A percentile compares a stretch with the other conserved stretches of the same genome.
Conservation (phyloP, 2,329 filamentous ascomycete species). For the Trichoderma afroharzianum region DNA sequence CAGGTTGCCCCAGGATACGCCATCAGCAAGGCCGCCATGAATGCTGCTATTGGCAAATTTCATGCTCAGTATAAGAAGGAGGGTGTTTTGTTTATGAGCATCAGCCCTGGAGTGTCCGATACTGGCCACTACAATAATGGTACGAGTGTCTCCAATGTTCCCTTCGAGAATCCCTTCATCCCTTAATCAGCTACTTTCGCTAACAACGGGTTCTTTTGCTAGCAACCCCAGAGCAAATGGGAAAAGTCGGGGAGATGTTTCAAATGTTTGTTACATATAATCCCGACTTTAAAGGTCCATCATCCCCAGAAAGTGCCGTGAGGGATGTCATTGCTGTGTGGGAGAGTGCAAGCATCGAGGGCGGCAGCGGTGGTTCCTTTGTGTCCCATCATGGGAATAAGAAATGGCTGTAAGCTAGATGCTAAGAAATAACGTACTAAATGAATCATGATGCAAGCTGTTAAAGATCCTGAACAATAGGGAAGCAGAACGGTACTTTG, state of each 20-base stretch:
- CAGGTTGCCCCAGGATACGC: not conserved
- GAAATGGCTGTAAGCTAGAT: not conserved
- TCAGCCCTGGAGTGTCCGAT: not conserved
- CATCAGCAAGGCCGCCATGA: slow-evolving; percentile 4
- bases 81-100: not conserved
- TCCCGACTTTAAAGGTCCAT: not conserved
- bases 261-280: not conserved
- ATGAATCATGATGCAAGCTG: not conserved
- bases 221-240: not conserved
- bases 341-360: not conserved
- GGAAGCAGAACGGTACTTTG: not conserved
- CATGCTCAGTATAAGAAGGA: not conserved
- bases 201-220: not conserved
- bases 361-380: not conserved
- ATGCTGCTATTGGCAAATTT: not conserved
- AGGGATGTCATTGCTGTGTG: not conserved
- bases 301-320: not conserved
- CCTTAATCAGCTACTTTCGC: not conserved
- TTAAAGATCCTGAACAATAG: not conserved
- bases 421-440: not conserved
- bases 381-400: slow-evolving; percentile 5
- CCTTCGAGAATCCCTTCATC: accelerated
- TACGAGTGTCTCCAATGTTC: not conserved
- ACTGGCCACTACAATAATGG: not conserved
- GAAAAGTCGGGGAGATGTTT: not conserved